Evolutionary conservation across 306 rosid genomes (phyloP).

Genomic region (Cicer judaicum): DNA sequence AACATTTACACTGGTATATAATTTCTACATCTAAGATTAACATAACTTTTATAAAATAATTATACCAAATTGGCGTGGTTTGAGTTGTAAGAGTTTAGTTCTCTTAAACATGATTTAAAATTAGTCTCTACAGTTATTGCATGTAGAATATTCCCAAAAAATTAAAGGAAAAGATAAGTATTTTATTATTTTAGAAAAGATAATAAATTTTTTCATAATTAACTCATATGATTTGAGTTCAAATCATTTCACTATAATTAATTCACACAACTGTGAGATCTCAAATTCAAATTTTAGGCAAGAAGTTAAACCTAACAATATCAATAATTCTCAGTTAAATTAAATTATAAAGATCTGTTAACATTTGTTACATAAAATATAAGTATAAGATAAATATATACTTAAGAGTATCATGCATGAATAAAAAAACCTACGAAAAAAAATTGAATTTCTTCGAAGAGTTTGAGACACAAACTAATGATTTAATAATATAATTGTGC

Average conservation of each 20-base stretch:
- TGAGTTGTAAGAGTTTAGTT: no score
- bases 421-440: background rate
- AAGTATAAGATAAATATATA: background rate
- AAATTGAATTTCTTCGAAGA: background rate
- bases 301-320: no score
- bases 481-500: slow-evolving; percentile 22
- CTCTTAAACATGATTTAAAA: background rate
- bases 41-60: no score
- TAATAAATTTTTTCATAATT: no score
- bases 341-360: no score
- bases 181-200: no score
- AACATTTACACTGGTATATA: slow-evolving; percentile 86
- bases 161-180: background rate
- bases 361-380: background rate
- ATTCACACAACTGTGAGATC: no score
- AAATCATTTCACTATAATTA: no score
- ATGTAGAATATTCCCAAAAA: background rate
- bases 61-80: no score
- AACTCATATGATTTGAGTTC: no score
- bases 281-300: no score
- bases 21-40: background rate
- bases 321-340: no score
- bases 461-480: background rate
- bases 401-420: background rate
- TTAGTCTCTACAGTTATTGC: background rate